Base-by-base conservation (phyloP, 805 yeast species). In the Diddensiella transvaalensis region DNA sequence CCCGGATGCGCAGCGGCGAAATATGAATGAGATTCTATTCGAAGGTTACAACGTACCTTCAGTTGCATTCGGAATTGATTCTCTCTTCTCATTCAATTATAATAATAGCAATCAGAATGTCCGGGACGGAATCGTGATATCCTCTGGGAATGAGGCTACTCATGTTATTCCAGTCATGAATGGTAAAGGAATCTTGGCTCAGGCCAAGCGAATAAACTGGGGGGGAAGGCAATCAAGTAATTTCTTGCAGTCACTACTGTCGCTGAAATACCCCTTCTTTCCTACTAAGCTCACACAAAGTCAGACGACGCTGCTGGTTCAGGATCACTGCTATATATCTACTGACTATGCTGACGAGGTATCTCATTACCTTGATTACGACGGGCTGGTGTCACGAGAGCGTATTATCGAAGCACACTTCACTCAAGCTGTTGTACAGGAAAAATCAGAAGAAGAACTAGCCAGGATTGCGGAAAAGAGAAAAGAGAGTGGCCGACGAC, bases 221-320 rank as follows among this genome's bases (percentile, higher is more conserved):
- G 98, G 98, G 51, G 98, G 96, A 8, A 78, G 79, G 52, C 85
- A 79, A 39, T 76, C 90, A 1, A 78, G 75, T 24, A 79, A 76
- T 35, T 90, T 76, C 57, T 63, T 93, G 61, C 76, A 75, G 49
- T 76, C 73, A 55, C 74, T 84, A 30, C 67, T 93, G 42, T 74
- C 81, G 1, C 71, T 93, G 60, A 93, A 93, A 64, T 93, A 93
- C 65, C 98, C 99, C 1, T 84, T 80, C 57, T 93, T 90, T 64
- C 98, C 99, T 3, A 69, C 86, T 1, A 84, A 81, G 55, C 68
- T 91, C 46, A 72, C 80, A 4, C 67, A 71, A 10, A 70, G 72
- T 48, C 95, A 91, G 60, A 76, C 84, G 10, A 80, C 83, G 42
- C 69, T 77, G 48, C 66, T 93, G 60, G 75, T 89, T 37, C 77